Evolutionary conservation across 2,329 filamentous ascomycete genomes (phyloP).

Genomic region (Microdochium nivale): DNA sequence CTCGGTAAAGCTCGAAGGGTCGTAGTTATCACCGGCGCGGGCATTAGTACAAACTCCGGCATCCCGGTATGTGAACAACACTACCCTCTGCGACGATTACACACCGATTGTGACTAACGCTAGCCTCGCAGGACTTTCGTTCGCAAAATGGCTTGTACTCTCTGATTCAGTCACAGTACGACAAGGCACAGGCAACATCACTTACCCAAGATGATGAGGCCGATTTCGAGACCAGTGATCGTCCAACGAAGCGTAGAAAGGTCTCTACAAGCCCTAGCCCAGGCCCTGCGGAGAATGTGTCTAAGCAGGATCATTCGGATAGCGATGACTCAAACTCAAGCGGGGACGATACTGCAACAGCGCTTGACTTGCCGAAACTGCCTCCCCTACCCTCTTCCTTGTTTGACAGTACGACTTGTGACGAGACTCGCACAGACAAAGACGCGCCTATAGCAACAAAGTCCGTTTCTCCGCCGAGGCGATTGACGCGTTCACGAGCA

Average conservation of each 20-base stretch:
- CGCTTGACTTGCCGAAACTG: background rate
- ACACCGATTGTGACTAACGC: slow-evolving; percentile 3
- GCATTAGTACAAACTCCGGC: slow-evolving; percentile 68
- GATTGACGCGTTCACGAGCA: slow-evolving; percentile 15
- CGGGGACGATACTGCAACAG: background rate
- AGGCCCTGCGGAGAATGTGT: slow-evolving; percentile 20
- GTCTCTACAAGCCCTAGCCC: slow-evolving; percentile 12
- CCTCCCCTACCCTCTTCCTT: background rate
- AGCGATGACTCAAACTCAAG: background rate
- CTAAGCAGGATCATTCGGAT: slow-evolving; percentile 5
- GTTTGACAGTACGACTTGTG: background rate
- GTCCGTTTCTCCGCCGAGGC: background rate
- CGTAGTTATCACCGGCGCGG: slow-evolving; percentile 64
- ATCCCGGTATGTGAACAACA: slow-evolving; percentile 50
- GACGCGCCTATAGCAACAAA: slow-evolving; percentile 2
- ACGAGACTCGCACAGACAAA: background rate
- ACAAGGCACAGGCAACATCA: slow-evolving; percentile 20
- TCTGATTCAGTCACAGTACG: slow-evolving; percentile 56
- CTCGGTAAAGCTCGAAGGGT: slow-evolving; percentile 59
- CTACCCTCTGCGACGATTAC: slow-evolving; percentile 1
- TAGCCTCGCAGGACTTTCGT: slow-evolving; percentile 52
- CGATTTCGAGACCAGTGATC: slow-evolving; percentile 16
- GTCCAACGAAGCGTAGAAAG: slow-evolving; percentile 16
- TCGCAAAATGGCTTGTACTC: slow-evolving; percentile 67
- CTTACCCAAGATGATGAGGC: slow-evolving; percentile 13